Evolutionary conservation across 192 early-diverging fungal genomes (phyloP), one percentile per base, ranked within the genome.

Genomic region (Backusella parvicylindrica): DNA sequence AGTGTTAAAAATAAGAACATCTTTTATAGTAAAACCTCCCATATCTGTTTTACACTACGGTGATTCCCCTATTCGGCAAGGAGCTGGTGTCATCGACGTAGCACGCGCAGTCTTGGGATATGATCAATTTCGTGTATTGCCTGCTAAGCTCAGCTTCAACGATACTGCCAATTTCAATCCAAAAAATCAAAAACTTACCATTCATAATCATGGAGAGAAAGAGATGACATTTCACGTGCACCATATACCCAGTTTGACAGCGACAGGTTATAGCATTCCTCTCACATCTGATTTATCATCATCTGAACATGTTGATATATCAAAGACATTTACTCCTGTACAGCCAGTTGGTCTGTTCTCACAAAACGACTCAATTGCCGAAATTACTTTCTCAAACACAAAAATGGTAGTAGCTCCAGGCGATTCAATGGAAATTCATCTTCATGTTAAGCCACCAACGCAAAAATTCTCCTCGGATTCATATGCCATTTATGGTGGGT

Each of bases 81-180:
- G 87, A 69, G 86, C 87, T 18, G 87, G 87, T 73, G 43, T 87
- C 12, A 65, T 87, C 5, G 75, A 89, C 66, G 77, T 83, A 38
- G 56, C 76, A 67, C 70, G 67, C 11, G 75, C 85, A 72, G 71
- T 86, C 43, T 70, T 31, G 11, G 72, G 79, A 23, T 73, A 74
- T 32, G 33, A 74, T 6, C 36, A 68, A 1, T 30, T 77, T 28
- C 23, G 32, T 0, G 84, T 86, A 18, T 72, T 65, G 4, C 87
- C 87, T 31, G 75, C 86, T 16, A 74, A 77, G 53, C 71, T 89
- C 63, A 81, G 78, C 41, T 79, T 89, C 53, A 82, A 84, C 67
- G 87, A 89, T 63, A 78, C 83, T 2, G 65, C 50, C 12, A 64
- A 86, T 70, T 65, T 84, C 35, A 60, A 69, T 36, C 56, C 70